These are phyloP conservation scores for Termitomyces sp. DNA, from an alignment of 768 basidiomycete genomes.

Conservation along the genomic window DNA sequence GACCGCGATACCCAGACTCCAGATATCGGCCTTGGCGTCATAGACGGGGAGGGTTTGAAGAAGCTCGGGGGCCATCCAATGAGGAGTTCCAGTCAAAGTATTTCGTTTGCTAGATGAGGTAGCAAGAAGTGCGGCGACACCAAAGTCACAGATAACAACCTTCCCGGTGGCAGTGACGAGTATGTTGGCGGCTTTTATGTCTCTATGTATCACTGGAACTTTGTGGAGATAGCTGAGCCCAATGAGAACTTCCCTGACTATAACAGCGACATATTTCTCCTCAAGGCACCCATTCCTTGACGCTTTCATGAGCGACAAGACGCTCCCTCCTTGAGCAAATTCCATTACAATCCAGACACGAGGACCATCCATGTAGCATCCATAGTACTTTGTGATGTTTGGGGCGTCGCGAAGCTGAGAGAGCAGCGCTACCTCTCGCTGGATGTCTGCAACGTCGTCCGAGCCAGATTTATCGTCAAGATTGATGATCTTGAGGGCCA, in stretches of 20 bases:
- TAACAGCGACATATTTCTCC: constrained; percentile 86
- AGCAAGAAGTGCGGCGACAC: constrained; percentile 89
- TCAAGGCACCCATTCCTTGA: constrained; percentile 72
- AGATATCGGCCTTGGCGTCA: constrained; percentile 97
- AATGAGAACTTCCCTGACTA: constrained; percentile 84
- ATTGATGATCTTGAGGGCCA: constrained; percentile 98
- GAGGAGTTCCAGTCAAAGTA: constrained; percentile 94
- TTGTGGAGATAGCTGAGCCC: constrained; percentile 90
- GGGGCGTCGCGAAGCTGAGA: constrained; percentile 87
- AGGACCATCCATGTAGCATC: constrained; percentile 92
- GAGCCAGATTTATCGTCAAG: constrained; percentile 80
- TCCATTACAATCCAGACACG: constrained; percentile 99
- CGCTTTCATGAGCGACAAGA: constrained; percentile 90
- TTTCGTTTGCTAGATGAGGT: constrained; percentile 88
- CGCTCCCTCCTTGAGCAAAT: constrained; percentile 91
- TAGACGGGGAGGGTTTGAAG: constrained; percentile 87
- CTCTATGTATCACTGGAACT: constrained; percentile 92
- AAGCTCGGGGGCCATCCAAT: constrained; percentile 99
- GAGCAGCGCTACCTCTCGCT: constrained; percentile 91
- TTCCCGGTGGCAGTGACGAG: constrained; percentile 86
- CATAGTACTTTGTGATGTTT: constrained; percentile 93
- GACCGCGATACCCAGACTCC: constrained; percentile 95
- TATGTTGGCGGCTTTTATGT: constrained; percentile 97
- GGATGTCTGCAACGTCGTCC: constrained; percentile 96
- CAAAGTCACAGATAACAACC: constrained; percentile 97